Base-by-base conservation (phyloP, 1,284 basidiomycete genomes). In the Neotropicomus parvogracilis region DNA sequence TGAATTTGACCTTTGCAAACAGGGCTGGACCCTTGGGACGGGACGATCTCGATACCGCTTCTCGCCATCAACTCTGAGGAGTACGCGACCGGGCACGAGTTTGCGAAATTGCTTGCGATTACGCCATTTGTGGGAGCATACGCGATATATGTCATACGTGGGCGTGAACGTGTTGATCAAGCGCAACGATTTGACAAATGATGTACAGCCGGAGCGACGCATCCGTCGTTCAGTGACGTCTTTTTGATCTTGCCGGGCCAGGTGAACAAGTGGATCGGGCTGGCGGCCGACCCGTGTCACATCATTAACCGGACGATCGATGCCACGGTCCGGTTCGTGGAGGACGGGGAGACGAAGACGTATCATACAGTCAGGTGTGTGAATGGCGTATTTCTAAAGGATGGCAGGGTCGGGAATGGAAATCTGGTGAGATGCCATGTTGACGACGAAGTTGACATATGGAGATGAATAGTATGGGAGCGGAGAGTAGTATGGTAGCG, bases 211-310 rank as follows among this genome's bases (percentile, higher is more conserved):
- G 81, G 80, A 58, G 74, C 78, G 29, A 83, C 79, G 70, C 79
- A 82, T 60, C 80, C 78, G 70, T 78, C 79, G 37, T 80, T 81
- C 61, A 78, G 79, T 63, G 81, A 83, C 59, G 76, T 78, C 32
- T 80, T 80, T 68, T 76, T 82, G 64, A 79, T 81, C 65, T 77
- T 81, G 60, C 80, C 80, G n/a, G 75, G 79, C 60, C 69, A 75
- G 38, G 48, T 71, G 48, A 59, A 63, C 49, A 54, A 49, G 24
- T 56, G 63, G 40, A 47, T 62, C 17, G 64, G 68, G n/a, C 54
- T 67, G 4, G 33, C 37, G 6, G 48, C 57, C 21, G 50, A 54
- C 21, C 49, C 62, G n/a, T 40, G 50, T 40, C 39, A 43, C 16
- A 28, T 59, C 8, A 16, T 62, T 33, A 46, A 44, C 16, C 41